Percentiles rank a stretch among this genome's conserved stretches.
These are phyloP conservation scores for Xylariaceae sp. DNA, from an alignment of 2,329 filamentous ascomycete species.

Conservation along the genomic window DNA sequence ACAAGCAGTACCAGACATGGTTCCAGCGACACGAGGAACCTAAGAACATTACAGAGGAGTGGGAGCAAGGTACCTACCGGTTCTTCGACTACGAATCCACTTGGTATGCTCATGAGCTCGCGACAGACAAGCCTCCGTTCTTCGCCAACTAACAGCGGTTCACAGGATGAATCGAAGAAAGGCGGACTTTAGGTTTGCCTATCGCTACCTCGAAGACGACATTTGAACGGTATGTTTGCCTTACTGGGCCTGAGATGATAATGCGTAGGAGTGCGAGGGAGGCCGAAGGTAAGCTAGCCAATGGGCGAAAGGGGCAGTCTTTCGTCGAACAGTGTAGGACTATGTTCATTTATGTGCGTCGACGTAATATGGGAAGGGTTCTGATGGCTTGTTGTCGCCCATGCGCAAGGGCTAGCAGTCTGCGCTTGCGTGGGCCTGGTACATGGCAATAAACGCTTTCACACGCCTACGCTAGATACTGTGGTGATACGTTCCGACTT, in stretches of 20 bases:
- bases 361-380: not conserved
- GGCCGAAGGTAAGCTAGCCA: not conserved
- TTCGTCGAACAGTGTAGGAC: not conserved
- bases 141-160: constrained; percentile 9
- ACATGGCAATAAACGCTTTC: constrained; percentile 1
- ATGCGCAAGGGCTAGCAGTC: constrained; percentile 12
- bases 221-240: constrained; percentile 53
- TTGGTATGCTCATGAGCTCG: constrained; percentile 60
- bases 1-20: constrained; percentile 99
- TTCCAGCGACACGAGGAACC: constrained; percentile 98
- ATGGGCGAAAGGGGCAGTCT: not conserved
- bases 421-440: constrained; percentile 7
- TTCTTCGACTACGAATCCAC: constrained; percentile 99
- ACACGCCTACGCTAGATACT: not conserved
- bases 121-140: not conserved
- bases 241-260: not conserved
- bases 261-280: not conserved
- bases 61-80: constrained; percentile 95
- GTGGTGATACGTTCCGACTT: constrained; percentile 1
- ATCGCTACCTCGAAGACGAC: constrained; percentile 96
- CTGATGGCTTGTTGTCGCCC: constrained; percentile 7
- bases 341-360: not conserved
- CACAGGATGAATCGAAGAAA: constrained; percentile 96
- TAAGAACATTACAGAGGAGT: constrained; percentile 97
- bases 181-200: constrained; percentile 96